Base-by-base conservation (phyloP, 2,329 filamentous ascomycete genomes). In the Dothistroma septosporum region DNA sequence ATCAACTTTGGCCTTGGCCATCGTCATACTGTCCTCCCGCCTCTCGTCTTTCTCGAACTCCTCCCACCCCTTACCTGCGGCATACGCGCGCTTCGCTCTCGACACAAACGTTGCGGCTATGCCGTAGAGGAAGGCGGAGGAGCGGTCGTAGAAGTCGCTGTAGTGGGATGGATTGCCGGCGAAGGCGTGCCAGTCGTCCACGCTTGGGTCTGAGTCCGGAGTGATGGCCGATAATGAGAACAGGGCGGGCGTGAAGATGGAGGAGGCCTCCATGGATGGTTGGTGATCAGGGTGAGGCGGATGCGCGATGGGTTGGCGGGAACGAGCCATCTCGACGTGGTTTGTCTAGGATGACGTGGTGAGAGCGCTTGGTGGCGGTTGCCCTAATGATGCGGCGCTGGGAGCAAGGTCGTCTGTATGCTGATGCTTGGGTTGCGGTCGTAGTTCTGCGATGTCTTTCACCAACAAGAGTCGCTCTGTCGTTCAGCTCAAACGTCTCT, bases 31-130 rank as follows among this genome's bases (percentile, higher is more conserved):
- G 21, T 65, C 54, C 32, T 64, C 54, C 0, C 28, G 46, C 44
- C 65, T 54, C 55, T 68, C 67, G 14, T 66, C 64, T 6, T 41
- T 55, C 60, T 69, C 67, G 48, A 68, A 70, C 14, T 61, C 48
- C 5, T 52, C 48, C 64, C 65, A 70, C 7, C 60, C 55, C 19
- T 57, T 55, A 1, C 61, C 63, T 19, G 52, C 59, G 12, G 62
- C 46, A 35, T 60, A 66, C 5, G 67, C 67, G 12, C 61, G 57
- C 54, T 69, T 70, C 9, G 66, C 67, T 31, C 67, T 64, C 5
- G 53, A 54, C 8, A 64, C 60, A 53, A 69, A 69, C 0, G 54
- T 61, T 1, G 58, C 55, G 6, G 65, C 68, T 32, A 67, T 64
- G 2, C 46, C 58, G 49, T 48, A 32, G n/a, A 35, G 35, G 4